A percentile compares a stretch with the other conserved stretches of the same genome.
Conservation (phyloP, 257 asterid species). For the Jaltomata sinuosa region DNA sequence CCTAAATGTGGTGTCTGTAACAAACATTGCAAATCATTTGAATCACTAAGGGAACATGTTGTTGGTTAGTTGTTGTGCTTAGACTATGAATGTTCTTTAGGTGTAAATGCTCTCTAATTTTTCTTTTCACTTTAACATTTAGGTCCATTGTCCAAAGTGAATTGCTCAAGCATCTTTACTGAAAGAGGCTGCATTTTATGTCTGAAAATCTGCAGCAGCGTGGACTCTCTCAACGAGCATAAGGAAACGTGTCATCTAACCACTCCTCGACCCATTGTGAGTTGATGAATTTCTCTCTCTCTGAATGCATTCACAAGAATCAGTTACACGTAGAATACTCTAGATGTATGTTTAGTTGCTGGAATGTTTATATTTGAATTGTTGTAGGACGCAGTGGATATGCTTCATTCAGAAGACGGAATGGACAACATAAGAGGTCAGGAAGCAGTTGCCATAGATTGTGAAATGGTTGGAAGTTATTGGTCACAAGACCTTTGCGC, state of each 20-base stretch:
- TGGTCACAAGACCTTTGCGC: constrained; percentile 47
- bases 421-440: constrained; percentile 5
- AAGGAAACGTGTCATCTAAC: constrained; percentile 20
- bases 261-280: constrained; percentile 19
- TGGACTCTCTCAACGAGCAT: constrained; percentile 22
- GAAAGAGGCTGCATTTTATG: constrained; percentile 45
- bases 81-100: neutral
- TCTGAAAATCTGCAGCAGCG: constrained; percentile 24
- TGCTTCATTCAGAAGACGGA: constrained; percentile 14
- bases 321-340: neutral
- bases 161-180: constrained; percentile 28
- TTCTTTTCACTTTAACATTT: neutral
- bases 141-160: constrained; percentile 37
- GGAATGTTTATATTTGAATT: neutral
- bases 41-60: constrained; percentile 44
- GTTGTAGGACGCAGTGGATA: constrained; percentile 17
- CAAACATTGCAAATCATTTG: constrained; percentile 43
- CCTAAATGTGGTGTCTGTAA: constrained; percentile 47
- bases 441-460: constrained; percentile 40
- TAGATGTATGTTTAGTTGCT: neutral
- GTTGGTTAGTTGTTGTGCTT: constrained; percentile 20
- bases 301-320: neutral
- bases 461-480: constrained; percentile 56
- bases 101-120: neutral
- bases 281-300: constrained; percentile 11